Conservation (phyloP, 2,329 filamentous ascomycete genomes). For the Sporothrix phasma region DNA sequence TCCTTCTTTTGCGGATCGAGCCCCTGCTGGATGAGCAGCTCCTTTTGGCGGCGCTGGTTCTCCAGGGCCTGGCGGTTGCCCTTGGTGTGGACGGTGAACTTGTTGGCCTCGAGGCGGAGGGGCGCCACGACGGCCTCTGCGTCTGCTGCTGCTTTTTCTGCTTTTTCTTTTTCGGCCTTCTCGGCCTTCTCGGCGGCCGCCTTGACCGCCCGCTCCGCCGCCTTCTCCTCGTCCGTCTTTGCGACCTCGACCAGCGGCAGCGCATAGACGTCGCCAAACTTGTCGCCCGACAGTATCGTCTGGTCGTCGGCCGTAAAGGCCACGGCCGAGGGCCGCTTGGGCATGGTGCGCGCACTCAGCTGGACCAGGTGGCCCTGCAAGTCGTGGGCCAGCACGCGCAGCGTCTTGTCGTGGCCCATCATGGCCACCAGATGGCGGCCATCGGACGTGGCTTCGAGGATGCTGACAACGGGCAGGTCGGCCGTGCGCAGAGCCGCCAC, state of each 20-base stretch:
- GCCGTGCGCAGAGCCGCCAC: constrained; percentile 26
- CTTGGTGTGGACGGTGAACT: constrained; percentile 53
- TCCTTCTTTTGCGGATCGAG: constrained; percentile 16
- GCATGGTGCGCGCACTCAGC: constrained; percentile 69
- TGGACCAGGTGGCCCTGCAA: constrained; percentile 51
- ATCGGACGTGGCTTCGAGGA: constrained; percentile 53
- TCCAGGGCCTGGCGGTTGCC: constrained; percentile 52
- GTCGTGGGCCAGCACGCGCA: constrained; percentile 70
- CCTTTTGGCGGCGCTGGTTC: constrained; percentile 43
- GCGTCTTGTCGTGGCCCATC: constrained; percentile 82
- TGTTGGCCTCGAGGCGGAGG: constrained; percentile 37
- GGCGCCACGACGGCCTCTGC: constrained; percentile 32
- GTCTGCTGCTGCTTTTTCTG: not conserved
- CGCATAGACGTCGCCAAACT: constrained; percentile 93
- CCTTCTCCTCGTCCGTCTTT: constrained; percentile 1
- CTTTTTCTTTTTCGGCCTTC: not conserved
- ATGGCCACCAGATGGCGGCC: constrained; percentile 63
- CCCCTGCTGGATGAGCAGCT: constrained; percentile 23
- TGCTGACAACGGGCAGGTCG: constrained; percentile 56
- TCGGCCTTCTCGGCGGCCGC: too few relatives aligned
- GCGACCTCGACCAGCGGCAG: constrained; percentile 54
- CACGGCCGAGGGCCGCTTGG: constrained; percentile 77
- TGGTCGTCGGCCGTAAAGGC: constrained; percentile 57
- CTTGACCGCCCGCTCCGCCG: too few relatives aligned
- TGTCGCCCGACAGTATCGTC: constrained; percentile 77